Evolutionary conservation across 306 rosid genomes (phyloP).

Genomic region (Acacia crassicarpa): DNA sequence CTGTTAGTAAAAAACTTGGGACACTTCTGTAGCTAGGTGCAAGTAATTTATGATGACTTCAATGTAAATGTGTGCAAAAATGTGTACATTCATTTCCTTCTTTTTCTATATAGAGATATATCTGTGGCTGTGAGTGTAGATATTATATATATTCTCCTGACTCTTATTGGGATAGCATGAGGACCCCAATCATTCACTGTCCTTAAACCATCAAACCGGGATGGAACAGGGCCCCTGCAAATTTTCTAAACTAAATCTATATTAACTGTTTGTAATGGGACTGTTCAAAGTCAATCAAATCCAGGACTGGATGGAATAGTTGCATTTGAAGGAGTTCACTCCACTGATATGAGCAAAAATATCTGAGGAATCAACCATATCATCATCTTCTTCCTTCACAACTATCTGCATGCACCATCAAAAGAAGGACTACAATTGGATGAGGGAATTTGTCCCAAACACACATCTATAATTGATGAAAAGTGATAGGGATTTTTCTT

Average conservation of each 20-base stretch:
- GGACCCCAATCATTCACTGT: constrained; percentile 61
- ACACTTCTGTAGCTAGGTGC: constrained; percentile 23
- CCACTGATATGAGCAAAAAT: constrained; percentile 97
- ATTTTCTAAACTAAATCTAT: constrained; percentile 47
- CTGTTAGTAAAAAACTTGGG: constrained; percentile 28
- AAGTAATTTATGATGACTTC: constrained; percentile 20
- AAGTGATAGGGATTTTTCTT: constrained; percentile 30
- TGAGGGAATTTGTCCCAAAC: constrained; percentile 28
- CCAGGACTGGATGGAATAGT: constrained; percentile 89
- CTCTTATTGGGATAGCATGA: constrained; percentile 48
- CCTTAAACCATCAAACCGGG: constrained; percentile 45
- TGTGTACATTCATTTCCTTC: constrained; percentile 30
- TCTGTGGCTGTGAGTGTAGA: neutral
- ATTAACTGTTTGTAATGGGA: constrained; percentile 21
- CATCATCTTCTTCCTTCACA: constrained; percentile 93
- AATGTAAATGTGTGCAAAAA: constrained; percentile 47
- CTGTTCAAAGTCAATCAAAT: constrained; percentile 40
- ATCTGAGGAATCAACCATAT: constrained; percentile 94
- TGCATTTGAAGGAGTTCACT: constrained; percentile 98
- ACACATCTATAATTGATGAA: constrained; percentile 10
- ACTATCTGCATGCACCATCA: constrained; percentile 56
- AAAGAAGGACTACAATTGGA: constrained; percentile 29
- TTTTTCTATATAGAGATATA: neutral
- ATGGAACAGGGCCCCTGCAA: constrained; percentile 61
- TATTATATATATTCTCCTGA: constrained; percentile 38